Base-by-base conservation (phyloP, 345 rosid species). In the Erysimum cheiranthoides region DNA sequence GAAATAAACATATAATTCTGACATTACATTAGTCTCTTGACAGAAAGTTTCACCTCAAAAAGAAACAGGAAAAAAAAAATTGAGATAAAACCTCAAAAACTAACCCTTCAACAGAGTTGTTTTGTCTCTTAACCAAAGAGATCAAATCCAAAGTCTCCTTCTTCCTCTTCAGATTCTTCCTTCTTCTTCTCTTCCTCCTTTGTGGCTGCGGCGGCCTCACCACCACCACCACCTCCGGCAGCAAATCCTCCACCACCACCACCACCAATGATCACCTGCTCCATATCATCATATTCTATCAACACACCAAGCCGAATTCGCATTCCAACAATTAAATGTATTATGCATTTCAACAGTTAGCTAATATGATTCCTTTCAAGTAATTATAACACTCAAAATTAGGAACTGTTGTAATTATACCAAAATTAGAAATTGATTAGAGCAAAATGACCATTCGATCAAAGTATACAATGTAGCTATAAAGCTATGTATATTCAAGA, bases 141-240 rank as follows among this genome's bases (percentile, higher is more conserved):
- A 16, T 86, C 83, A 83, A 89, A 87, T 64, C 94, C 91, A 83
- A 87, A 86, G 66, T 89, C 91, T 0, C 85, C 94, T 4, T 89
- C 90, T 6, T 83, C 90, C 47, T 85, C 85, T 61, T 89, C 94
- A 43, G 84, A 89, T 10, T 80, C 84, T 68, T 84, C 87, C 80
- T 89, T 86, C 83, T 88, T 79, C 83, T 87, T 84, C 82, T 84
- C 83, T 58, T 87, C 90, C 32, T 82, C 89, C 57, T 71, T 71
- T 0, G 86, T 71, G 51, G 87, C 76, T 35, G 87, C 85, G 38
- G 84, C 90, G 0, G 82, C 69, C 21, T 86, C 87, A 1, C 83
- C 73, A 21, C 84, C 82, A 3, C 82, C 88, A n/a, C 84, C 77
- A 0, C 82, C 88, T 36, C 85, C 86, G 38, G 79, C 82, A 28